Base-by-base conservation (phyloP, 2,329 filamentous ascomycete genomes). In the Xylaria sp. region DNA sequence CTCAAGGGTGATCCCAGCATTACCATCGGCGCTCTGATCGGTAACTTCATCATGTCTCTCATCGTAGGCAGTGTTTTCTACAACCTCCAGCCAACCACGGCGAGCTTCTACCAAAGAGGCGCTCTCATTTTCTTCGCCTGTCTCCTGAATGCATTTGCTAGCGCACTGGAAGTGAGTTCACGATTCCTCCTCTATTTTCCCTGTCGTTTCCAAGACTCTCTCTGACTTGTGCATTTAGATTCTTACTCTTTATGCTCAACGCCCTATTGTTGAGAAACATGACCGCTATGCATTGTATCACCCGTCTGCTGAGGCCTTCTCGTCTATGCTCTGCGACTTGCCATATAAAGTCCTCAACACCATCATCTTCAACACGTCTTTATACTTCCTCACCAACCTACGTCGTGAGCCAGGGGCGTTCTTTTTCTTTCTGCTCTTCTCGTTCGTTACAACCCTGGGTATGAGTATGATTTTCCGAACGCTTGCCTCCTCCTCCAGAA, bases 251-350 rank as follows among this genome's bases (percentile, higher is more conserved):
- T 98, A 96, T 78, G 89, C 92, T 1, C 94, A 97, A 87, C 91
- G 94, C 46, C 92, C 92, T 1, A 97, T 97, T 75, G 93, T 98
- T 69, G 94, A 97, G 78, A 97, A 97, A 79, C 94, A 98, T 75
- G 83, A 87, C 65, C 89, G 92, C 67, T 97, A 97, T 78, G 94
- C 94, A 20, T 86, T 97, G 20, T 97, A 97, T 76, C 94, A 97
- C 76, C 94, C 94, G 0, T 94, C 92, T 10, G 92, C 94, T 18
- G 94, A 98, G 84, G 93, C 94, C n/a, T 86, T 93, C 68, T 89
- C 92, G 0, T 96, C 92, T 10, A 96, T 97, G 91, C 81, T 97
- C 37, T 91, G 89, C 71, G 94, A 98, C 75, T 82, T 97, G 81
- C 94, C 94, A 0, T 93, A 93, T 81, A 97, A 96, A 80, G 81